Conservation (phyloP, 768 basidiomycete species). For the Mycena galericulata region DNA sequence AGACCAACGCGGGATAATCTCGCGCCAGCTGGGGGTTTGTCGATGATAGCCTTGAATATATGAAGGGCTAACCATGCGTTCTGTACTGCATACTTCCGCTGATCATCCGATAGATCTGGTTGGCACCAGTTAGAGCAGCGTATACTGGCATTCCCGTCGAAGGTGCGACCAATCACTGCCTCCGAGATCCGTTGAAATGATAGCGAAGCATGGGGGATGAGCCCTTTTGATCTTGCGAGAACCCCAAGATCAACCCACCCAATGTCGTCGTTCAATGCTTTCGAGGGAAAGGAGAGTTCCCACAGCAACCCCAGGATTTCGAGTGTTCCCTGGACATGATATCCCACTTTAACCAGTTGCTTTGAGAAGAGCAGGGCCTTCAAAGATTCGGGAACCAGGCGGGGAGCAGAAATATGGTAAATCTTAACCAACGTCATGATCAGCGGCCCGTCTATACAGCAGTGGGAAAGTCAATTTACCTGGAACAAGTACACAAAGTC, state of each 20-base stretch:
- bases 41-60: conserved; percentile 4
- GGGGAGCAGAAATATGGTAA: background rate
- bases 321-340: too few species aligned
- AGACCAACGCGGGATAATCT: background rate
- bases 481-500: too few species aligned
- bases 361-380: too few species aligned
- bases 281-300: too few species aligned
- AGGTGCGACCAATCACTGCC: background rate
- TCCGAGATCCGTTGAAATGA: background rate
- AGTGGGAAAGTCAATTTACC: too few species aligned
- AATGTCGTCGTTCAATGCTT: too few species aligned
- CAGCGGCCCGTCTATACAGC: too few species aligned
- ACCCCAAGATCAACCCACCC: conserved; percentile 8
- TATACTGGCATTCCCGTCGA: background rate
- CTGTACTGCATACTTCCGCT: background rate
- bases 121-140: conserved; percentile 4
- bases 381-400: too few species aligned
- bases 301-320: too few species aligned
- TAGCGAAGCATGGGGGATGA: background rate
- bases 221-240: conserved; percentile 8
- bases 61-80: conserved; percentile 1
- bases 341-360: too few species aligned
- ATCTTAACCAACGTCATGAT: too few species aligned
- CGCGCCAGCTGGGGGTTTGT: background rate
- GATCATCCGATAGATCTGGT: background rate